Base-by-base conservation (phyloP, 2,329 filamentous ascomycete species). In the Cercospora janseana region DNA sequence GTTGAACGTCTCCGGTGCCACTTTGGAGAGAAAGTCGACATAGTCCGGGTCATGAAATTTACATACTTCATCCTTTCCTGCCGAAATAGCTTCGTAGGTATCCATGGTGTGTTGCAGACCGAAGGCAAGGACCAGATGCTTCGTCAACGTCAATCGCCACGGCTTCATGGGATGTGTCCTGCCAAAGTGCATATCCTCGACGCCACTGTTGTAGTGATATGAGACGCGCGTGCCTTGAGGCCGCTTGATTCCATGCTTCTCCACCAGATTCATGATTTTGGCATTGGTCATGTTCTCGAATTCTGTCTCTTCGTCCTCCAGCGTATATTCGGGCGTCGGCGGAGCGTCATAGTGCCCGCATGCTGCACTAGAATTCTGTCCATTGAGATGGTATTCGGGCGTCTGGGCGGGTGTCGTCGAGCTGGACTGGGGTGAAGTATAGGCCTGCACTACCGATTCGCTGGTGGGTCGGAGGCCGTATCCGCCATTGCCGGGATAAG, bases 131-230 rank as follows among this genome's bases (percentile, higher is more conserved):
- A 98, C 89, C 38, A 98, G 81, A 63, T 93, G 89, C 70, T 98
- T 97, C 49, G 93, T 94, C 48, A 98, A 79, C 12, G 91, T 96
- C 57, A 98, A 75, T 27, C 93, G 88, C 92, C 93, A 97, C 52
- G 93, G 93, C 70, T 98, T 98, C 93, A 98, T 98, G 15, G 93
- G 93, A 75, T 98, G 93, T 7, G 88, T 91, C 72, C 88, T 86
- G 59, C 93, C 93, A 69, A 98, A 98, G 70, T 98, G 93, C 71
- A 97, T 92, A 66, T 87, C 87, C 73, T 98, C 93, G 68, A 97
- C 94, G 53, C 88, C 84, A 1, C 91, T 88, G 64, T 96, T 96
- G 72, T 90, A 89, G 69, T 98, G 93, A 72, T 91, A 97, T 7
- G 92, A 96, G 38, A 98, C 92, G 24, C 80, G 90, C 72, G 94